A percentile compares a stretch with the other conserved stretches of the same genome.
phyloP scores from a whole-genome alignment of 345 rosid genomes.

The Gossypium sturtianum region DNA sequence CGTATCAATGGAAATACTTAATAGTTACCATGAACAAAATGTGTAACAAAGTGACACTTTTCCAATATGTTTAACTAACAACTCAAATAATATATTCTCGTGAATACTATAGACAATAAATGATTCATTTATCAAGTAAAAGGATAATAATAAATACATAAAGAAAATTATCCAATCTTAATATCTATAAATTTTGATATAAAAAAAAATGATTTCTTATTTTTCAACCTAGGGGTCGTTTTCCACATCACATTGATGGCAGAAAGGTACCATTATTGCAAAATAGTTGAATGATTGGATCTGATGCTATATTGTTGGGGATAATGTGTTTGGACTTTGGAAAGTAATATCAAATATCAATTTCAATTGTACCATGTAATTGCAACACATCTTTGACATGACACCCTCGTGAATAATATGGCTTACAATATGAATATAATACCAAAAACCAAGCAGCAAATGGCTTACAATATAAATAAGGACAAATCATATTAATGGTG shows the following conservation, averaged over 20 bases:
- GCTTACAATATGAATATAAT: no score
- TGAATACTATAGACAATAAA: not conserved
- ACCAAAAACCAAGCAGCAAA: no score
- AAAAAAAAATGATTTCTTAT: not conserved
- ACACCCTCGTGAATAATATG: not conserved
- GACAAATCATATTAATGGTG: no score
- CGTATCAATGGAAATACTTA: no score
- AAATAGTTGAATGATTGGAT: not conserved
- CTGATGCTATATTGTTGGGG: not conserved
- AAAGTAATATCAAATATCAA: not conserved
- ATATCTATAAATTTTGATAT: not conserved
- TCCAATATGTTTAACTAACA: not conserved
- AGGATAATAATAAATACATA: not conserved
- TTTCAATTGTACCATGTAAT: not conserved
- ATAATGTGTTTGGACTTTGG: not conserved
- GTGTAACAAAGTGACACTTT: not conserved
- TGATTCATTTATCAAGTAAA: not conserved
- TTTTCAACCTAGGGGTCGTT: not conserved
- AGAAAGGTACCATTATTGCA: not conserved
- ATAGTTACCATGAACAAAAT: not conserved
- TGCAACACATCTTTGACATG: not conserved
- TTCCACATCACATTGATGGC: not conserved
- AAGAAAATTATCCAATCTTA: not conserved
- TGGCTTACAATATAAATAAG: no score
- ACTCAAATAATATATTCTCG: not conserved